These are phyloP conservation scores for Camillea tinctor DNA, from an alignment of 2,329 filamentous ascomycete genomes.

Conservation along the genomic window DNA sequence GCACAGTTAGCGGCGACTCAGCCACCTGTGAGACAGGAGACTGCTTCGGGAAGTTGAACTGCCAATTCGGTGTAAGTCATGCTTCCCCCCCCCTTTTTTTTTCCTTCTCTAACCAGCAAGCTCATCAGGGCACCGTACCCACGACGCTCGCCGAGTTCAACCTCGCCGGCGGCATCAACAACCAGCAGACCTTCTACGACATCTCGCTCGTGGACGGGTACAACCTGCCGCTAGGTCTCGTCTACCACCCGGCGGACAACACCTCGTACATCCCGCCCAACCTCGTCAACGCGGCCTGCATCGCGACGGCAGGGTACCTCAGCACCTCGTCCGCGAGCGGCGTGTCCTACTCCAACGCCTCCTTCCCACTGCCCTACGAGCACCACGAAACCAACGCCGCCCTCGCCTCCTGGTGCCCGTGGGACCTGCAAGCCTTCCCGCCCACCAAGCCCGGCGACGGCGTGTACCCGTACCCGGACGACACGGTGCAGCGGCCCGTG, in stretches of 20 bases:
- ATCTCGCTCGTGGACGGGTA: conserved; percentile 84
- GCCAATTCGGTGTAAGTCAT: conserved; percentile 61
- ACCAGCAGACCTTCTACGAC: conserved; percentile 74
- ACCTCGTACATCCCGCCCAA: conserved; percentile 70
- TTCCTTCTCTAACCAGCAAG: conserved; percentile 4
- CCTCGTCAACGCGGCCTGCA: conserved; percentile 73
- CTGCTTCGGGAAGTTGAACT: conserved; percentile 69
- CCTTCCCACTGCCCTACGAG: conserved; percentile 69
- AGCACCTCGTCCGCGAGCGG: conserved; percentile 54
- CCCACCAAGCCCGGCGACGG: conserved; percentile 71
- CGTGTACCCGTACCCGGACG: conserved; percentile 78
- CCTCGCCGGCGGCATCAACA: conserved; percentile 61
- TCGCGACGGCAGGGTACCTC: conserved; percentile 65
- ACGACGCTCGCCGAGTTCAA: conserved; percentile 81
- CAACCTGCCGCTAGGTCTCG: conserved; percentile 70
- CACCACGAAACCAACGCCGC: conserved; percentile 52
- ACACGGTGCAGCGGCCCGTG: conserved; percentile 64
- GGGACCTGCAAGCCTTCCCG: conserved; percentile 68
- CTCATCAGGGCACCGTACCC: conserved; percentile 69
- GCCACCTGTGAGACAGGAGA: conserved; percentile 74
- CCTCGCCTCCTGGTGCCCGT: conserved; percentile 74
- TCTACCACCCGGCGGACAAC: conserved; percentile 60
- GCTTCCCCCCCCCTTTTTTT: conserved; percentile 26
- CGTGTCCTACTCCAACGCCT: conserved; percentile 60
- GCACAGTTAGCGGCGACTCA: conserved; percentile 68